Base-by-base conservation (phyloP, 1,284 basidiomycete genomes). In the Fomitopsis betulina region DNA sequence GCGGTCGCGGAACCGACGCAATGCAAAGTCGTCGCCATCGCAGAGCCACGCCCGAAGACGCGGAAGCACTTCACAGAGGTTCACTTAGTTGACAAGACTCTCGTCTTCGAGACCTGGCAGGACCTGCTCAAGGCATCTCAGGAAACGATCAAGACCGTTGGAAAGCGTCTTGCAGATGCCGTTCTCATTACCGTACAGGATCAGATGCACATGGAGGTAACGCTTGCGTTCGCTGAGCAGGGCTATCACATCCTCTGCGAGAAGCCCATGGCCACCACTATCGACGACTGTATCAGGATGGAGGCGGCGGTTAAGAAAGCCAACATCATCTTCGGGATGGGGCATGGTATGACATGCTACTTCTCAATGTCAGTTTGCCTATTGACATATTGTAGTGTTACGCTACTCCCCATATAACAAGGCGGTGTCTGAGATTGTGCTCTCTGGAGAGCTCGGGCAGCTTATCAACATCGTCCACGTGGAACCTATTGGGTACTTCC, bases 211-310 rank as follows among this genome's bases (percentile, higher is more conserved):
- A 76, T 81, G 35, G 85, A 89, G 62, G 85, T 92, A 12, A 83
- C 87, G 0, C 67, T 82, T 7, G 89, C 86, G 0, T 94, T 93
- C 71, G 85, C 86, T 1, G 79, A 78, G 56, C 89, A 91, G 67
- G 91, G 91, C 1, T 94, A 94, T 69, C 85, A 93, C 67, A 90
- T 95, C 58, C 78, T 95, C 30, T 93, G 92, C 70, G 92, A 95
- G 79, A 95, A 94, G 70, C 93, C 92, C 0, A 92, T 95, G 89
- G 90, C 91, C 1, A 93, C 90, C 2, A 81, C 70, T 55, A 67
- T 90, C 39, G 76, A 79, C 53, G 90, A 92, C 61, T 91, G 92
- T 61, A 71, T 94, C 54, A 77, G 75, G 68, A 94, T 94, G 78
- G 85, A 91, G 60, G 76, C 77, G 47, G 87, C 85, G 0, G 79